Percentiles rank a stretch among this genome's conserved stretches.
Evolutionary conservation across 805 yeast genomes (phyloP).

Genomic region (Torulaspora franciscae): DNA sequence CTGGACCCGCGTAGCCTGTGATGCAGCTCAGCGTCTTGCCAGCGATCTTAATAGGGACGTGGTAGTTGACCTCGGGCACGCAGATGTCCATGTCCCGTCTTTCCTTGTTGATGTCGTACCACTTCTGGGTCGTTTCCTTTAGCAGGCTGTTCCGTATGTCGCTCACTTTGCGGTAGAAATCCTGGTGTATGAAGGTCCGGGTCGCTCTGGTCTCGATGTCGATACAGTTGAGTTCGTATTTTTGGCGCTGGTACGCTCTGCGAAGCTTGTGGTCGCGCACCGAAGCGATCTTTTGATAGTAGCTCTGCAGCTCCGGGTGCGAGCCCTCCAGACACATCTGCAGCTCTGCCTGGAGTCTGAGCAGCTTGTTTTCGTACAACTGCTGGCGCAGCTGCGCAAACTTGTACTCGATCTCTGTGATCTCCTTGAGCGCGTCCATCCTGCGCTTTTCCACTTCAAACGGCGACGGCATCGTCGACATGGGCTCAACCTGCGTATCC

Average conservation of each 20-base stretch:
- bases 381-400: slow-evolving; percentile 84
- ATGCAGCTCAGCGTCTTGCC: slow-evolving; percentile 35
- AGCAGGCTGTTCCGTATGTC: slow-evolving; percentile 65
- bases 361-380: slow-evolving; percentile 76
- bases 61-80: slow-evolving; percentile 47
- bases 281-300: slow-evolving; percentile 64
- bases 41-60: slow-evolving; percentile 36
- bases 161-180: slow-evolving; percentile 60
- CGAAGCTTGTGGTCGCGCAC: slow-evolving; percentile 66
- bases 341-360: slow-evolving; percentile 72
- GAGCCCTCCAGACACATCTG: slow-evolving; percentile 82
- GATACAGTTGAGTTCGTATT: slow-evolving; percentile 70
- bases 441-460: slow-evolving; percentile 31
- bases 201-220: slow-evolving; percentile 75
- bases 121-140: slow-evolving; percentile 67
- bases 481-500: slow-evolving; percentile 8
- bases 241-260: slow-evolving; percentile 46
- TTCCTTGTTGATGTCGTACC: slow-evolving; percentile 91
- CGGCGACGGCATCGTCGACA: slow-evolving; percentile 21
- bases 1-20: slow-evolving; percentile 38
- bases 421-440: slow-evolving; percentile 45
- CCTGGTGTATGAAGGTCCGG: slow-evolving; percentile 78
- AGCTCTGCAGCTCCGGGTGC: slow-evolving; percentile 81
- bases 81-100: slow-evolving; percentile 66
- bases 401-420: slow-evolving; percentile 75